Evolutionary conservation across 805 yeast genomes (phyloP).

Genomic region (Scheffersomyces amazonensis): DNA sequence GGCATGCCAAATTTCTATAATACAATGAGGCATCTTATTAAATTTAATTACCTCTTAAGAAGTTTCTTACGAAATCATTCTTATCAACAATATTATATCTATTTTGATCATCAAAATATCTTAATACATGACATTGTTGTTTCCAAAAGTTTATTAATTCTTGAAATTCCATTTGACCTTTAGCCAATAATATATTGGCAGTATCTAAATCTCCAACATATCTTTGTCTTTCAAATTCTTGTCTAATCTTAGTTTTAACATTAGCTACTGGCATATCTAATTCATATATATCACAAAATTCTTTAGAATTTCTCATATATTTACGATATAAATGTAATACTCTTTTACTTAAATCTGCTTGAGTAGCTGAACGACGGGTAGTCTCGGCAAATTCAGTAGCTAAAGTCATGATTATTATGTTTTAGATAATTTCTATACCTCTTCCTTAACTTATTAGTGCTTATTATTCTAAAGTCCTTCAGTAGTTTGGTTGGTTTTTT

Average conservation of each 20-base stretch:
- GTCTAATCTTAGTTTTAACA: slow-evolving; percentile 81
- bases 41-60: slow-evolving; percentile 58
- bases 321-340: slow-evolving; percentile 72
- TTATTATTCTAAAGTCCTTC: neutral
- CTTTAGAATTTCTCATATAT: slow-evolving; percentile 61
- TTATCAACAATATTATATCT: slow-evolving; percentile 53
- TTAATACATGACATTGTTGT: slow-evolving; percentile 80
- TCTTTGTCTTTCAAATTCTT: slow-evolving; percentile 84
- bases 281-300: slow-evolving; percentile 62
- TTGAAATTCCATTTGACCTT: slow-evolving; percentile 90
- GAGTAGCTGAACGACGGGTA: slow-evolving; percentile 61
- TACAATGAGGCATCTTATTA: too few species aligned
- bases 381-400: slow-evolving; percentile 86
- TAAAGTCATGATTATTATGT: slow-evolving; percentile 43
- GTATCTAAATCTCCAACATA: slow-evolving; percentile 65
- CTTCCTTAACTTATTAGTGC: neutral
- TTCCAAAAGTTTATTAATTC: slow-evolving; percentile 88
- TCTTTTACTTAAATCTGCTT: slow-evolving; percentile 59
- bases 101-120: slow-evolving; percentile 70
- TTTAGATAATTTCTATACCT: neutral
- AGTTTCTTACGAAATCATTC: slow-evolving; percentile 67
- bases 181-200: slow-evolving; percentile 66
- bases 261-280: slow-evolving; percentile 75
- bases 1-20: too few species aligned
- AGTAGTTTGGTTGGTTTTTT: neutral